Evolutionary conservation across 805 yeast species (phyloP).

Genomic region (Metschnikowia kofuensis): DNA sequence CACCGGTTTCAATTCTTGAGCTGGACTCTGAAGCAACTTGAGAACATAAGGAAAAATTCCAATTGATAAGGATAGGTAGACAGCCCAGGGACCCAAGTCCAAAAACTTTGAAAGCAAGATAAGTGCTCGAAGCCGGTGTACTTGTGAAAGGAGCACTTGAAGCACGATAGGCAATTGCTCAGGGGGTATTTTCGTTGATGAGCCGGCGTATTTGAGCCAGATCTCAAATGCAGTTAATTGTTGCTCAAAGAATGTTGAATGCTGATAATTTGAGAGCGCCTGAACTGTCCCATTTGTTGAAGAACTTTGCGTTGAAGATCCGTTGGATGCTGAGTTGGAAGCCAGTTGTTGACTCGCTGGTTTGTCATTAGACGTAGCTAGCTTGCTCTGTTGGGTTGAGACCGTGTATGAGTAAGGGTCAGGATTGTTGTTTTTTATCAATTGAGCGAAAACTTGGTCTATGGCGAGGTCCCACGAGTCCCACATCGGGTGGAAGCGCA

Average conservation of each 20-base stretch:
- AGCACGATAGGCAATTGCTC: slow-evolving; percentile 92
- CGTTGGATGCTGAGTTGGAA: slow-evolving; percentile 4
- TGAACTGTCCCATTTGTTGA: not conserved
- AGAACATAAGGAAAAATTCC: slow-evolving; percentile 96
- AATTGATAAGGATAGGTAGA: slow-evolving; percentile 83
- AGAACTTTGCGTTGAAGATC: slow-evolving; percentile 4
- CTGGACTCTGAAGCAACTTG: slow-evolving; percentile 87
- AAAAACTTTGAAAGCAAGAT: slow-evolving; percentile 79
- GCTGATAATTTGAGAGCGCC: slow-evolving; percentile 60
- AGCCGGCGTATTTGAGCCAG: slow-evolving; percentile 86
- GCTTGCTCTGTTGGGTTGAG: not conserved
- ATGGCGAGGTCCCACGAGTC: slow-evolving; percentile 97
- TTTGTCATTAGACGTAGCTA: not conserved
- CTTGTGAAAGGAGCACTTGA: slow-evolving; percentile 90
- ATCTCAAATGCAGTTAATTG: slow-evolving; percentile 94
- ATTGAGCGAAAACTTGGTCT: slow-evolving; percentile 83
- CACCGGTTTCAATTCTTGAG: slow-evolving; percentile 91
- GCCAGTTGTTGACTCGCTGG: not conserved
- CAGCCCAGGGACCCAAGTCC: slow-evolving; percentile 98
- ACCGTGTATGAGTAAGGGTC: slow-evolving; percentile 18
- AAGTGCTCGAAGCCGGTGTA: slow-evolving; percentile 86
- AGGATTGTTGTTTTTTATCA: slow-evolving; percentile 44
- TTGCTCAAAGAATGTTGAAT: slow-evolving; percentile 92
- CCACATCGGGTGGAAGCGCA: slow-evolving; percentile 90
- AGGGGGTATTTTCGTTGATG: slow-evolving; percentile 81